Conservation (phyloP, 2,329 filamentous ascomycete species). For the Claviceps fusiformis region DNA sequence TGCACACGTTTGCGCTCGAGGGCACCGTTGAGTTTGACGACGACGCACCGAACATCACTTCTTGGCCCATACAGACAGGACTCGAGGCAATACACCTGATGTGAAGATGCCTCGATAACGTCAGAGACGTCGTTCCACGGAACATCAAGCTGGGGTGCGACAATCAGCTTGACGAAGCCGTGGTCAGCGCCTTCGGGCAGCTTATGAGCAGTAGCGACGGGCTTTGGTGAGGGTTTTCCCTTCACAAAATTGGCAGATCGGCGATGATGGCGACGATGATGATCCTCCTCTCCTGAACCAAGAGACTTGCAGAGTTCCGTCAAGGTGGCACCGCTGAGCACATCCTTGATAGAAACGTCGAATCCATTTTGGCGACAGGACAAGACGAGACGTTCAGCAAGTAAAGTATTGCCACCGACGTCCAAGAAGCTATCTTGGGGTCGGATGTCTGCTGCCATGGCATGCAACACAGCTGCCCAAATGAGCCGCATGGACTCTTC, state of each 20-base stretch:
- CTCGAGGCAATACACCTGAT: conserved; percentile 35
- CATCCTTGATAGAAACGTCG: conserved; percentile 26
- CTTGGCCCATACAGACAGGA: conserved; percentile 29
- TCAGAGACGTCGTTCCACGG: conserved; percentile 30
- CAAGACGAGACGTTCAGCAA: conserved; percentile 30
- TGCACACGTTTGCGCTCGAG: conserved; percentile 30
- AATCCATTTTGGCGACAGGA: conserved; percentile 30
- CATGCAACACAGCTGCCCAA: conserved; percentile 30
- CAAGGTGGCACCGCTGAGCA: conserved; percentile 28
- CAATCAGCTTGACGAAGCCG: conserved; percentile 24
- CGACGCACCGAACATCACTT: conserved; percentile 33
- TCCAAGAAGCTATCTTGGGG: conserved; percentile 31
- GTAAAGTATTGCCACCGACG: conserved; percentile 31
- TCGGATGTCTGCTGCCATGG: conserved; percentile 26
- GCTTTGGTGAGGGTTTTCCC: conserved; percentile 2
- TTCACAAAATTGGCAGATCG: neutral
- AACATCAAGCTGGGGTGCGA: conserved; percentile 29
- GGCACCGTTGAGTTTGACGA: conserved; percentile 32
- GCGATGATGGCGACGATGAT: neutral
- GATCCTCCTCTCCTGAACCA: conserved; percentile 5
- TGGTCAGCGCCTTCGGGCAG: conserved; percentile 12
- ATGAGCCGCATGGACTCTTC: conserved; percentile 34
- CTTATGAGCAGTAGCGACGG: conserved; percentile 4
- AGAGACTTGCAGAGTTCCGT: conserved; percentile 30
- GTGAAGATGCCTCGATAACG: conserved; percentile 32